A percentile compares a stretch with the other conserved stretches of the same genome.
These are phyloP conservation scores for Fusarium floridanum DNA, from an alignment of 2,329 filamentous ascomycete species.

Conservation along the genomic window DNA sequence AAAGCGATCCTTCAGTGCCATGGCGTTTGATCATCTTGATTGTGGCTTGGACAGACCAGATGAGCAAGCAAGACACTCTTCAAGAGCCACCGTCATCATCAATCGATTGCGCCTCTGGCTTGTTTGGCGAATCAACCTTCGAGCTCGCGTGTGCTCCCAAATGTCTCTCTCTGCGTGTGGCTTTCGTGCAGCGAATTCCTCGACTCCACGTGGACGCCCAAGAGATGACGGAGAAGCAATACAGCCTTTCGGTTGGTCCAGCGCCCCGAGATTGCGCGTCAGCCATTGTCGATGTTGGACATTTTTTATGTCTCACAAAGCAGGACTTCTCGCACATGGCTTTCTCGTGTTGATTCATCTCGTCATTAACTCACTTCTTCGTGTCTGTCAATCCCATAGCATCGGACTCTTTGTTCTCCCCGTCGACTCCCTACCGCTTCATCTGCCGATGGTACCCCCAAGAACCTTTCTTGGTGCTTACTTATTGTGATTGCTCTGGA, in stretches of 20 bases:
- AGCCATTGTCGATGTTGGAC: constrained; percentile 11
- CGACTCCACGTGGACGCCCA: constrained; percentile 44
- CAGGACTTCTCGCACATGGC: constrained; percentile 21
- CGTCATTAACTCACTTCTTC: neutral
- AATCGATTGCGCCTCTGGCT: neutral
- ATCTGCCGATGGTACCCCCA: constrained; percentile 30
- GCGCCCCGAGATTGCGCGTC: constrained; percentile 41
- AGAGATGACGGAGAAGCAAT: constrained; percentile 12
- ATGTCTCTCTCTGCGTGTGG: constrained; percentile 17
- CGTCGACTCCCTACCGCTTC: neutral
- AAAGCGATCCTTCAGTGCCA: neutral
- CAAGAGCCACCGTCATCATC: constrained; percentile 4
- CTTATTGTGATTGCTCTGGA: constrained; percentile 3
- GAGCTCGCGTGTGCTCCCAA: constrained; percentile 13
- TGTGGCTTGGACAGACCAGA: constrained; percentile 31
- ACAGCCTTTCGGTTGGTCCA: constrained; percentile 31
- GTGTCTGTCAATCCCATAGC: constrained; percentile 15
- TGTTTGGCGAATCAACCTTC: neutral
- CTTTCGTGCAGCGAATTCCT: constrained; percentile 41
- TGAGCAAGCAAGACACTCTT: constrained; percentile 11
- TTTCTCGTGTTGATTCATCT: constrained; percentile 23
- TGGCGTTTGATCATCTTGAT: constrained; percentile 9
- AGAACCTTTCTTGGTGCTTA: constrained; percentile 26
- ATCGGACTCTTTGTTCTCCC: constrained; percentile 9
- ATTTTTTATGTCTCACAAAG: constrained; percentile 29